Evolutionary conservation across 495 filamentous ascomycete genomes (phyloP).

Genomic region (Elasticomyces elasticus): DNA sequence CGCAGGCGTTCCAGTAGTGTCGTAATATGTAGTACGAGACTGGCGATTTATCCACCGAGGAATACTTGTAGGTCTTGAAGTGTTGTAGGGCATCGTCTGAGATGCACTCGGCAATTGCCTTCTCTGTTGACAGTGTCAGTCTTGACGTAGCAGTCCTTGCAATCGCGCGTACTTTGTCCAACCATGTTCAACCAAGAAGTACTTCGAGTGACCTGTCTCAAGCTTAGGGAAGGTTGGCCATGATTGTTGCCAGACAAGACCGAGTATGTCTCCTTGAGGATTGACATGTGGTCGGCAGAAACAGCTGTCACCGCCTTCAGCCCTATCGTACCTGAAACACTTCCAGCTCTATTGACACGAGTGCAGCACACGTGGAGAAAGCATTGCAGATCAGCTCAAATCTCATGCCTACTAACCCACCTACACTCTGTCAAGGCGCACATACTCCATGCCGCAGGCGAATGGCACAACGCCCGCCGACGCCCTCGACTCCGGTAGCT

Average conservation of each 20-base stretch:
- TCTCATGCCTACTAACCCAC: background rate
- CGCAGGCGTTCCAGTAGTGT: slow-evolving; percentile 97
- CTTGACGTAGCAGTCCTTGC: background rate
- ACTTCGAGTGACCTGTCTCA: background rate
- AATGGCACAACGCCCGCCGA: slow-evolving; percentile 23
- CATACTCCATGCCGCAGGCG: slow-evolving; percentile 24
- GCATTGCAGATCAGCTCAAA: too few relatives aligned
- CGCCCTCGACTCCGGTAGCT: slow-evolving; percentile 33
- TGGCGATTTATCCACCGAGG: slow-evolving; percentile 90
- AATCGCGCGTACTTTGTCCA: background rate
- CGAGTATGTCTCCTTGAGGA: too few relatives aligned
- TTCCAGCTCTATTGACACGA: too few relatives aligned
- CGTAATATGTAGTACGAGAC: slow-evolving; percentile 87
- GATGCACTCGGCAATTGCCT: slow-evolving; percentile 47
- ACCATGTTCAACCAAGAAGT: background rate
- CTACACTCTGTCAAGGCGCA: background rate
- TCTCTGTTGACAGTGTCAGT: slow-evolving; percentile 19
- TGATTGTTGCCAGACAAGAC: too few relatives aligned
- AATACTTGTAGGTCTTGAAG: slow-evolving; percentile 93
- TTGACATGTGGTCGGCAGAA: too few relatives aligned
- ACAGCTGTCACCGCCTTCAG: too few relatives aligned
- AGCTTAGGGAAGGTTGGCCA: too few relatives aligned
- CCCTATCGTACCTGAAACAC: too few relatives aligned
- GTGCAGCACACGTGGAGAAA: too few relatives aligned
- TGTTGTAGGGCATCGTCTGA: slow-evolving; percentile 66